These are phyloP conservation scores for Flagelloscypha sp. DNA, from an alignment of 768 basidiomycete species.

Conservation along the genomic window DNA sequence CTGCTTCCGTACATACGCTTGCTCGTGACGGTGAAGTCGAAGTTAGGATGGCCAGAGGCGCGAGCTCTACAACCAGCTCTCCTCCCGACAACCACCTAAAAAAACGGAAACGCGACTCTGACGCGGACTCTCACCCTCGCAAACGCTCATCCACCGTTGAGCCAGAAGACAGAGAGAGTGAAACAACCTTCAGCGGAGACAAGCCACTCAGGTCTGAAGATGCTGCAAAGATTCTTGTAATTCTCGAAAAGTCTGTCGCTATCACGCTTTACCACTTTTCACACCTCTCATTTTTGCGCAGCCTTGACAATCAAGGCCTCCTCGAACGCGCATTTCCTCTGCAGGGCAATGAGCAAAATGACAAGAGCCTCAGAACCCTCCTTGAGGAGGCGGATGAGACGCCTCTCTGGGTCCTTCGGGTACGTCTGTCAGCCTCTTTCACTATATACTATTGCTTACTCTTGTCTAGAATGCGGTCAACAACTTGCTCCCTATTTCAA, in stretches of 20 bases:
- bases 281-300: slow-evolving; percentile 21
- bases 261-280: slow-evolving; percentile 1
- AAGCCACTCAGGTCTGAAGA: slow-evolving; percentile 34
- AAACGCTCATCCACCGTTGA: no score
- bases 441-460: slow-evolving; percentile 7
- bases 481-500: slow-evolving; percentile 60
- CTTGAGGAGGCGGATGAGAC: slow-evolving; percentile 45
- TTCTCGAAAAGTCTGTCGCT: slow-evolving; percentile 41
- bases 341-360: no score
- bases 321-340: slow-evolving; percentile 74
- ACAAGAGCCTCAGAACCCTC: slow-evolving; percentile 52
- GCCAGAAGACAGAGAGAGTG: no score
- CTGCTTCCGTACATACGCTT: no score
- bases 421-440: slow-evolving; percentile 27
- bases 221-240: slow-evolving; percentile 45
- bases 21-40: no score
- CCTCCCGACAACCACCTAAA: no score
- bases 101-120: no score
- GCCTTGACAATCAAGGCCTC: slow-evolving; percentile 65
- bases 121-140: no score
- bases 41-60: no score
- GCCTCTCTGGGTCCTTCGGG: slow-evolving; percentile 47
- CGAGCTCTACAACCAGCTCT: no score
- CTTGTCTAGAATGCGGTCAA: slow-evolving; percentile 50
- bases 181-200: no score